phyloP scores from a whole-genome alignment of 1,284 basidiomycete genomes.

The Fomitopsis betulina region DNA sequence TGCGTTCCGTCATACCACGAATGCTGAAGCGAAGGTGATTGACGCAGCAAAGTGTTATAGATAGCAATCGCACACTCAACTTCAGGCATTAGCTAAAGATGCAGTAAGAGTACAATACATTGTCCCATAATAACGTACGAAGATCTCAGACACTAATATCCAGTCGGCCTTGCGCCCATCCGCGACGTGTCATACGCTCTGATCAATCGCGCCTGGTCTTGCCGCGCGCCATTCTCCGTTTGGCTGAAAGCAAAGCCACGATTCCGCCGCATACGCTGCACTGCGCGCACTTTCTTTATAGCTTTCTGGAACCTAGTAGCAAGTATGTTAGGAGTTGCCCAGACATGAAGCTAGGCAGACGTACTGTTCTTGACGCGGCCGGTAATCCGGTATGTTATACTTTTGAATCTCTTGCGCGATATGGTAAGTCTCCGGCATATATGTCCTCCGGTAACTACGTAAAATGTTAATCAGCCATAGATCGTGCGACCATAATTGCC shows the following conservation, averaged over 20 bases:
- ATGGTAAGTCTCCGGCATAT: constrained; percentile 88
- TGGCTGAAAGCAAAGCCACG: constrained; percentile 97
- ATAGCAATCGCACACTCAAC: too few species aligned
- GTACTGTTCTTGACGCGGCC: constrained; percentile 94
- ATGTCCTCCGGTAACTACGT: constrained; percentile 84
- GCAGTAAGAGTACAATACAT: constrained; percentile 24
- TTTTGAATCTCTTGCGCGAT: constrained; percentile 97
- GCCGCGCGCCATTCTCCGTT: constrained; percentile 77
- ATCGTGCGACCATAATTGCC: constrained; percentile 1
- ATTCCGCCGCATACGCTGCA: constrained; percentile 91
- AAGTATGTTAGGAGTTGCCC: background rate
- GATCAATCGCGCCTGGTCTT: constrained; percentile 85
- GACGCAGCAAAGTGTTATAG: too few species aligned
- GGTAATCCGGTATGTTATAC: constrained; percentile 96
- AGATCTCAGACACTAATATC: constrained; percentile 44
- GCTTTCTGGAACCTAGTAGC: constrained; percentile 84
- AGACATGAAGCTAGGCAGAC: constrained; percentile 26
- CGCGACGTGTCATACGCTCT: constrained; percentile 89
- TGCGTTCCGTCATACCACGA: too few species aligned
- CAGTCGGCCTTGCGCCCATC: constrained; percentile 61
- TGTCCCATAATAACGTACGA: constrained; percentile 25
- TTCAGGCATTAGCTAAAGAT: constrained; percentile 5
- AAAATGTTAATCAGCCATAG: background rate
- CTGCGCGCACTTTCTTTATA: constrained; percentile 96
- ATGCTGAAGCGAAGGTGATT: too few species aligned